Percentiles rank a stretch among this genome's conserved stretches.
phyloP scores from a whole-genome alignment of 208 protist species.

The Zelonia costaricensis region DNA sequence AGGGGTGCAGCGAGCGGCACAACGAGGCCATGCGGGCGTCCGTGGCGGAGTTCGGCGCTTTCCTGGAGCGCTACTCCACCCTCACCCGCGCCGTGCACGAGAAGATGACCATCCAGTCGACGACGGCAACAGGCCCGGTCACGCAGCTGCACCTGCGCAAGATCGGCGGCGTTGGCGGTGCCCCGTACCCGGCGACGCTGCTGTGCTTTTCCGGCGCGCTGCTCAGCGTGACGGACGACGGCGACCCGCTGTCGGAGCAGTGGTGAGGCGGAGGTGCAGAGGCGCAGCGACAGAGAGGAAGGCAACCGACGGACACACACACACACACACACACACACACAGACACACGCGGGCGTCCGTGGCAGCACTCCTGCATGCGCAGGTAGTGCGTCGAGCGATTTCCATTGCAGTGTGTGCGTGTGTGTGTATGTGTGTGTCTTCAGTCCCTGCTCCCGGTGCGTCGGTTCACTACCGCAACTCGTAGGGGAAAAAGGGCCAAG shows the following conservation, averaged over 20 bases:
- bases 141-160: conserved; percentile 74
- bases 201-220: conserved; percentile 57
- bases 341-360: too few species aligned
- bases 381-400: too few species aligned
- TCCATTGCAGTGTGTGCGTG: too few species aligned
- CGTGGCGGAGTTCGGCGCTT: conserved; percentile 57
- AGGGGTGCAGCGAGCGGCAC: conserved; percentile 53
- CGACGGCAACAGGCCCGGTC: conserved; percentile 41
- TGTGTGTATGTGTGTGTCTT: too few species aligned
- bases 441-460: too few species aligned
- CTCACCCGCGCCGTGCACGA: conserved; percentile 51
- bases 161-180: conserved; percentile 51
- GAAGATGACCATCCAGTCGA: conserved; percentile 68
- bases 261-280: too few species aligned
- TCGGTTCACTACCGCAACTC: too few species aligned
- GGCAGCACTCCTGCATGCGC: too few species aligned
- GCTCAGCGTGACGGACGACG: conserved; percentile 61
- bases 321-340: too few species aligned
- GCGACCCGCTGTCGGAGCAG: conserved; percentile 60
- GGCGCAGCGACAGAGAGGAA: too few species aligned
- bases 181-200: conserved; percentile 59
- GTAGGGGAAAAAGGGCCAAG: too few species aligned
- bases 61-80: conserved; percentile 73
- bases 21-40: conserved; percentile 66
- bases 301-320: too few species aligned